These are phyloP conservation scores for Glebionis coronaria DNA, from an alignment of 129 eudicot species.

Conservation along the genomic window DNA sequence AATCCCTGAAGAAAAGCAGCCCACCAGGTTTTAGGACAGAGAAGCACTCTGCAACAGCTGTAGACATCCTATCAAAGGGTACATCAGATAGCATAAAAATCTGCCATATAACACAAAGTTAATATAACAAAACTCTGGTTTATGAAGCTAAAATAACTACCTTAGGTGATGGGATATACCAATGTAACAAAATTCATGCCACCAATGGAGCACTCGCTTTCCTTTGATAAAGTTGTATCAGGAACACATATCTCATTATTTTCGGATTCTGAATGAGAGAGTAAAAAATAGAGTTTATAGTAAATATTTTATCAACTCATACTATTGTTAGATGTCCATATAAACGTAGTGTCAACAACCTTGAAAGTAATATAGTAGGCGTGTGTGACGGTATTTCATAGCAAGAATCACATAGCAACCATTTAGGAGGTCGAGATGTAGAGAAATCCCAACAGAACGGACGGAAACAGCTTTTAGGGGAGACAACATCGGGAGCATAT, in stretches of 20 bases:
- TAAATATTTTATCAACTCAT: background rate
- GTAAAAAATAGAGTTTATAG: too few relatives aligned
- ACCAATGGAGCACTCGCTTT: slow-evolving; percentile 63
- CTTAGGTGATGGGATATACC: too few relatives aligned
- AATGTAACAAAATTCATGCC: slow-evolving; percentile 78
- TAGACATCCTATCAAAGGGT: too few relatives aligned
- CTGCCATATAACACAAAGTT: too few relatives aligned
- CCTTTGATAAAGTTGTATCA: slow-evolving; percentile 24
- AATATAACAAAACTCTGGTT: too few relatives aligned
- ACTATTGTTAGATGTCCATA: background rate
- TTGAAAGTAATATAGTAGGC: slow-evolving; percentile 28
- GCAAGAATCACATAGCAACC: slow-evolving; percentile 79
- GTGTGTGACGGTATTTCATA: slow-evolving; percentile 18
- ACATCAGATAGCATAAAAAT: too few relatives aligned
- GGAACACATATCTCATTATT: slow-evolving; percentile 8
- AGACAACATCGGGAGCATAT: slow-evolving; percentile 30
- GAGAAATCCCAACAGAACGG: slow-evolving; percentile 77
- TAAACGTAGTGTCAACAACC: slow-evolving; percentile 20
- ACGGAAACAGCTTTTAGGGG: slow-evolving; percentile 47
- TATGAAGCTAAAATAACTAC: too few relatives aligned
- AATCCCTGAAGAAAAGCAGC: too few relatives aligned
- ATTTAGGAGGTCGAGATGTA: slow-evolving; percentile 48
- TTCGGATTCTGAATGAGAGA: slow-evolving; percentile 28
- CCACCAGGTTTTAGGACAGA: too few relatives aligned
- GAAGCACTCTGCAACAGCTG: too few relatives aligned